These are phyloP conservation scores for Pelargonium myrrhifolium DNA, from an alignment of 441 rosid genomes.

Conservation along the genomic window DNA sequence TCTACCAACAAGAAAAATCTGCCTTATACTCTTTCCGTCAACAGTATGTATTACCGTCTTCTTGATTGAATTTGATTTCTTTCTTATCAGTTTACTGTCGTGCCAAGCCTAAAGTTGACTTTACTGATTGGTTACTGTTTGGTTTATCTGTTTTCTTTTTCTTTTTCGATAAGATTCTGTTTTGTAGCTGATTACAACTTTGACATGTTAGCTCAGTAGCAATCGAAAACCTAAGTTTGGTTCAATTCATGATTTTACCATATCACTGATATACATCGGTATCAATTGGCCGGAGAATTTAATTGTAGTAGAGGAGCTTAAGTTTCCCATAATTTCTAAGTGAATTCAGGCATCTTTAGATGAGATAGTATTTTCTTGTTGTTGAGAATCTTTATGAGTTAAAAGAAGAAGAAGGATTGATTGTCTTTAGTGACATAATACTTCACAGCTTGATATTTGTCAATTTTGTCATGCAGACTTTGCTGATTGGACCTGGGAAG, in stretches of 20 bases:
- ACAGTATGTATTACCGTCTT: constrained; percentile 36
- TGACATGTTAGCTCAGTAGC: no score
- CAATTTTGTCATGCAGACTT: constrained; percentile 36
- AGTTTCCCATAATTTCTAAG: background rate
- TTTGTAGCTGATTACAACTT: no score
- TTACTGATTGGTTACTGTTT: background rate
- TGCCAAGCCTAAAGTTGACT: constrained; percentile 1
- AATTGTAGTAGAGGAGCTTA: background rate
- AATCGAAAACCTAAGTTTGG: background rate
- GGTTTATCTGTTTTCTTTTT: background rate
- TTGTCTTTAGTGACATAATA: background rate
- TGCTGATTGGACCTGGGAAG: constrained; percentile 91
- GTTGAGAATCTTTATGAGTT: no score
- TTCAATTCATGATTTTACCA: background rate
- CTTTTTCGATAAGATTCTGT: no score
- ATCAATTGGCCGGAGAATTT: background rate
- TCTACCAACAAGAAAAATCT: constrained; percentile 59
- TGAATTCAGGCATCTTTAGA: background rate
- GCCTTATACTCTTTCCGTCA: constrained; percentile 57
- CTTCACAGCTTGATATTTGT: background rate
- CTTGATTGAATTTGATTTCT: background rate
- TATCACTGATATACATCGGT: background rate
- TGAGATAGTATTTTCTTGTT: background rate
- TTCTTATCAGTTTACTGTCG: no score
- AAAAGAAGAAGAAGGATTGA: no score